Evolutionary conservation across 202 grass and related monocot genomes (phyloP).

Genomic region (Sporobolus alterniflorus): DNA sequence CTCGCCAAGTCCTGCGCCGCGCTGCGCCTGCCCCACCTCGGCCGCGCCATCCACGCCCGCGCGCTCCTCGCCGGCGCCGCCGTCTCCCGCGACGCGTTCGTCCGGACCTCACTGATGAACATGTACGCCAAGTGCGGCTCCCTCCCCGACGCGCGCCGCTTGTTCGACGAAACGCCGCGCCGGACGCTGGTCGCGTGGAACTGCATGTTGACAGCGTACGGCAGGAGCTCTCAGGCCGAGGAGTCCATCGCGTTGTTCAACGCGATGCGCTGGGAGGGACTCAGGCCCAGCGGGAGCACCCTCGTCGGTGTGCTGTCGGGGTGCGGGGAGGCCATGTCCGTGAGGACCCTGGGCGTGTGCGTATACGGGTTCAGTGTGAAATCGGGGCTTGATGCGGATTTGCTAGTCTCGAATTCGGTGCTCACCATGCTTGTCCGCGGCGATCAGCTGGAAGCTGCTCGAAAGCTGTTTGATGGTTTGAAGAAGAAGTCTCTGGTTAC

Average conservation of each 20-base stretch:
- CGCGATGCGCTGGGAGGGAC: constrained; percentile 25
- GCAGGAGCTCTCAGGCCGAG: constrained; percentile 3
- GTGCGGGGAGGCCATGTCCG: constrained; percentile 10
- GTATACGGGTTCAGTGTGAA: constrained; percentile 54
- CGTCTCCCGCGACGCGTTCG: constrained; percentile 36
- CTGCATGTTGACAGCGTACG: constrained; percentile 54
- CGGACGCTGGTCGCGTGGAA: constrained; percentile 60
- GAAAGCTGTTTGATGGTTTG: constrained; percentile 42
- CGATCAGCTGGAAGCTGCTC: constrained; percentile 26
- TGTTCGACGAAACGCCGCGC: constrained; percentile 61
- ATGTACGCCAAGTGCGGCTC: constrained; percentile 57
- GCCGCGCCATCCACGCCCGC: constrained; percentile 51
- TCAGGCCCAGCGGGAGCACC: constrained; percentile 38
- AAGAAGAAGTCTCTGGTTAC: constrained; percentile 56
- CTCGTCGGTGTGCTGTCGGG: constrained; percentile 47
- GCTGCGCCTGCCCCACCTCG: constrained; percentile 48
- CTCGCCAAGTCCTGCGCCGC: constrained; percentile 72
- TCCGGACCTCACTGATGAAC: constrained; percentile 59
- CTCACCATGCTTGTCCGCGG: constrained; percentile 50
- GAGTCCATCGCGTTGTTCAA: constrained; percentile 46
- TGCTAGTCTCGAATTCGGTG: constrained; percentile 50
- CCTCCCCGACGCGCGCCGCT: constrained; percentile 44
- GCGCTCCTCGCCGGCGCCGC: constrained; percentile 33
- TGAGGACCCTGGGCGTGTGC: constrained; percentile 23
- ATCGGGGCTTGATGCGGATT: constrained; percentile 42